Conservation (phyloP, 2,329 filamentous ascomycete genomes). For the Tympanopsis confertula region DNA sequence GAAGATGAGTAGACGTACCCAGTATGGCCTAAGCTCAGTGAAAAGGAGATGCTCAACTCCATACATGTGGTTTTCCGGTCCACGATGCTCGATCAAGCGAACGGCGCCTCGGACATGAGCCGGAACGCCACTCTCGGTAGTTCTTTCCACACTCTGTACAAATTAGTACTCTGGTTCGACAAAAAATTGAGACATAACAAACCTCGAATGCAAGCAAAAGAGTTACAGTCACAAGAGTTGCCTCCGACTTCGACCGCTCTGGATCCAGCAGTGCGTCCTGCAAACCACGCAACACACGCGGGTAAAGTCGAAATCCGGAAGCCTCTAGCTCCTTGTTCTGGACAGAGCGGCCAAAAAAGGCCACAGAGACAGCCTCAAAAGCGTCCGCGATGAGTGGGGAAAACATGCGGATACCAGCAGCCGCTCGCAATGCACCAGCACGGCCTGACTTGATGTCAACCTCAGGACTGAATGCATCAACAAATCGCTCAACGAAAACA, state of each 20-base stretch:
- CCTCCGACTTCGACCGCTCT: conserved; percentile 20
- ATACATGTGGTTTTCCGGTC: conserved; percentile 22
- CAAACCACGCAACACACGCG: conserved; percentile 18
- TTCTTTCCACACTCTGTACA: conserved; percentile 10
- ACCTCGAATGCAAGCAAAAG: conserved; percentile 14
- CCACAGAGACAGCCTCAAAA: conserved; percentile 21
- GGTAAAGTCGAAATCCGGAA: conserved; percentile 18
- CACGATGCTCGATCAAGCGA: conserved; percentile 21
- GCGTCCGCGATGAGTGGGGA: conserved; percentile 21
- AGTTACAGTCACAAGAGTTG: conserved; percentile 21
- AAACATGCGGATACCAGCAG: conserved; percentile 23
- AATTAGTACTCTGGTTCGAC: background rate
- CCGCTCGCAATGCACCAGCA: conserved; percentile 20
- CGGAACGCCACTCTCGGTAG: conserved; percentile 15
- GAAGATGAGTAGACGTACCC: conserved; percentile 14
- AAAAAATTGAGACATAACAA: background rate
- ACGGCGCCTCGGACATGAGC: conserved; percentile 20
- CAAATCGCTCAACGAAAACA: conserved; percentile 21
- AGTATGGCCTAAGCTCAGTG: conserved; percentile 23
- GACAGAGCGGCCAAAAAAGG: conserved; percentile 21
- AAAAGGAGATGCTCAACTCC: conserved; percentile 23
- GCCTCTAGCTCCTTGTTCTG: conserved; percentile 18
- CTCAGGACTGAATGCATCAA: conserved; percentile 23
- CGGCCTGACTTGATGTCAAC: conserved; percentile 18
- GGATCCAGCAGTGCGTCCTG: conserved; percentile 21